These are phyloP conservation scores for Lentinula lateritia DNA, from an alignment of 768 basidiomycete species.

Conservation along the genomic window DNA sequence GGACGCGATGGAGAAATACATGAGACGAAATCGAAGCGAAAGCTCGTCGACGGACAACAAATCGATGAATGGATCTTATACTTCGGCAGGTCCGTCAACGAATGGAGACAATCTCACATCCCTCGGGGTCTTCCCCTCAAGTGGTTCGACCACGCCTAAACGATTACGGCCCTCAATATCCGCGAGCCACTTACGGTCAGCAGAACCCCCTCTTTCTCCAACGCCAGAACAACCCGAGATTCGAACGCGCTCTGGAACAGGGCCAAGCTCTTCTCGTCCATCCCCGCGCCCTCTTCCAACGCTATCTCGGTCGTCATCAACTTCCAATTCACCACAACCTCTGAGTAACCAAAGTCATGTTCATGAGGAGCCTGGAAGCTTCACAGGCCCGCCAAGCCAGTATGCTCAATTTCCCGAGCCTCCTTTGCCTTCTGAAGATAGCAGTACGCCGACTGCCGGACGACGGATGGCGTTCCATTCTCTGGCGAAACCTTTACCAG, in stretches of 20 bases:
- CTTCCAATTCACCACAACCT: constrained; percentile 43
- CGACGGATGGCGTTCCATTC: constrained; percentile 69
- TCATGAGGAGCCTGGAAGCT: constrained; percentile 44
- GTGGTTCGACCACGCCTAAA: constrained; percentile 55
- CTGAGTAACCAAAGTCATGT: constrained; percentile 27
- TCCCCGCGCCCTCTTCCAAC: constrained; percentile 35
- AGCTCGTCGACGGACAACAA: constrained; percentile 72
- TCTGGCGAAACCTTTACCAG: constrained; percentile 49
- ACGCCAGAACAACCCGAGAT: constrained; percentile 34
- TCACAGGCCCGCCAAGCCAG: constrained; percentile 61
- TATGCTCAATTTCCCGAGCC: constrained; percentile 73
- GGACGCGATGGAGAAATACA: constrained; percentile 83
- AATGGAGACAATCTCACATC: constrained; percentile 52
- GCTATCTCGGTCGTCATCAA: constrained; percentile 52
- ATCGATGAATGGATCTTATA: constrained; percentile 53
- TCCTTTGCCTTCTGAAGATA: constrained; percentile 37
- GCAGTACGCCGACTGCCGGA: constrained; percentile 48
- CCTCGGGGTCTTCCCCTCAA: constrained; percentile 37
- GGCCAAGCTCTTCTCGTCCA: constrained; percentile 44
- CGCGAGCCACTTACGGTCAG: constrained; percentile 66
- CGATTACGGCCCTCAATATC: constrained; percentile 70
- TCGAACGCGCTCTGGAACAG: constrained; percentile 65
- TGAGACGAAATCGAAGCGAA: constrained; percentile 77
- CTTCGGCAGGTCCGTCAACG: constrained; percentile 45
- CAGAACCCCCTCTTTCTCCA: constrained; percentile 12